Conservation (phyloP, 2,329 filamentous ascomycete species). For the Parafenestella ontariensis region DNA sequence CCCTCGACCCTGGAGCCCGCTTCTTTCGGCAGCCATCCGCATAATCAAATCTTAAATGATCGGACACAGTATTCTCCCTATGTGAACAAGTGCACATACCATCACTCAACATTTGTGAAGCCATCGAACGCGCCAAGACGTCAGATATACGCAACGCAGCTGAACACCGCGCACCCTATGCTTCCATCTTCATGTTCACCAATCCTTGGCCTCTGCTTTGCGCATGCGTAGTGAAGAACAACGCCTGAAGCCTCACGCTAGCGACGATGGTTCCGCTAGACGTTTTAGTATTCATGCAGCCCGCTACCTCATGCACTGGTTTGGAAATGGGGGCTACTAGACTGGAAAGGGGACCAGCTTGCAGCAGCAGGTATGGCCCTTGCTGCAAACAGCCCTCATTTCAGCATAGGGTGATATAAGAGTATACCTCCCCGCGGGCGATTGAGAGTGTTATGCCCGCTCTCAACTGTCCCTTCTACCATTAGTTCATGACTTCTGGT, state of each 20-base stretch:
- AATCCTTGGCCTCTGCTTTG: too few species aligned
- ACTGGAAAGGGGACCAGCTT: background rate
- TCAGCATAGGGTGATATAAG: background rate
- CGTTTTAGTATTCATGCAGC: background rate
- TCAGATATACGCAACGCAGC: background rate
- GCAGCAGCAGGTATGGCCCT: background rate
- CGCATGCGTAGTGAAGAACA: too few species aligned
- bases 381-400: background rate
- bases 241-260: background rate
- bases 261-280: background rate
- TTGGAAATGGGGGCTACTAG: background rate
- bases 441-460: background rate
- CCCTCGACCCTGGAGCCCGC: background rate
- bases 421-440: background rate
- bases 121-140: background rate
- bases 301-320: background rate
- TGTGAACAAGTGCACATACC: background rate
- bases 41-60: background rate
- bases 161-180: background rate
- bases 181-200: too few species aligned
- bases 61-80: background rate
- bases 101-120: background rate
- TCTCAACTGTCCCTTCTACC: too few species aligned
- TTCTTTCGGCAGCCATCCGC: background rate
- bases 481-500: too few species aligned